phyloP scores from a whole-genome alignment of 192 early-diverging fungal genomes.

The Coemansia reversa region DNA sequence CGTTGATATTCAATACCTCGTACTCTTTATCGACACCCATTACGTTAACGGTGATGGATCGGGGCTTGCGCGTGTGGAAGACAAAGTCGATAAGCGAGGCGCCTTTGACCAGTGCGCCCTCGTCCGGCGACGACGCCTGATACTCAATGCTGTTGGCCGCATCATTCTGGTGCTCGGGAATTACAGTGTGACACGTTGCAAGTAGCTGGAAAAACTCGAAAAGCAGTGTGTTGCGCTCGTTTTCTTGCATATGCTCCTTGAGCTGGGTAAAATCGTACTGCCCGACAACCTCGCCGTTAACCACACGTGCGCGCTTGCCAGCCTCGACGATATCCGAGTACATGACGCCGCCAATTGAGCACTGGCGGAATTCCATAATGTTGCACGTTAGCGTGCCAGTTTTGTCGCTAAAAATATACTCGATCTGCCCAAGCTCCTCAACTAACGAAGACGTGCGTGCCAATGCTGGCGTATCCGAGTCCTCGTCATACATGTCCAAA shows the following conservation, averaged over 20 bases:
- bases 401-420: conserved; percentile 99
- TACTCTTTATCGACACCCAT: conserved; percentile 65
- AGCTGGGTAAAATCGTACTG: conserved; percentile 66
- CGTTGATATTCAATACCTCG: conserved; percentile 93
- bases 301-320: conserved; percentile 76
- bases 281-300: conserved; percentile 69
- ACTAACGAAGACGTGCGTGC: conserved; percentile 90
- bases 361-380: conserved; percentile 86
- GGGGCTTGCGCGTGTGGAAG: conserved; percentile 61
- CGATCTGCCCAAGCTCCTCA: conserved; percentile 95
- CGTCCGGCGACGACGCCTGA: conserved; percentile 96
- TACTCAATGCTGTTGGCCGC: conserved; percentile 68
- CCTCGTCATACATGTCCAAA: conserved; percentile 95
- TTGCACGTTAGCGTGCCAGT: conserved; percentile 86
- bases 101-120: conserved; percentile 88
- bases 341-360: conserved; percentile 86
- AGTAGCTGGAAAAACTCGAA: conserved; percentile 89
- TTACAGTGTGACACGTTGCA: conserved; percentile 96
- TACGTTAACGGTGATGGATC: conserved; percentile 42
- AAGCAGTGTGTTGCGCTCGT: conserved; percentile 66
- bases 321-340: conserved; percentile 91
- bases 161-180: conserved; percentile 77
- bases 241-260: conserved; percentile 56
- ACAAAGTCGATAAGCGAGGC: conserved; percentile 63
- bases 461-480: conserved; percentile 87